These are phyloP conservation scores for Melianthus villosus DNA, from an alignment of 441 rosid species.

Conservation along the genomic window DNA sequence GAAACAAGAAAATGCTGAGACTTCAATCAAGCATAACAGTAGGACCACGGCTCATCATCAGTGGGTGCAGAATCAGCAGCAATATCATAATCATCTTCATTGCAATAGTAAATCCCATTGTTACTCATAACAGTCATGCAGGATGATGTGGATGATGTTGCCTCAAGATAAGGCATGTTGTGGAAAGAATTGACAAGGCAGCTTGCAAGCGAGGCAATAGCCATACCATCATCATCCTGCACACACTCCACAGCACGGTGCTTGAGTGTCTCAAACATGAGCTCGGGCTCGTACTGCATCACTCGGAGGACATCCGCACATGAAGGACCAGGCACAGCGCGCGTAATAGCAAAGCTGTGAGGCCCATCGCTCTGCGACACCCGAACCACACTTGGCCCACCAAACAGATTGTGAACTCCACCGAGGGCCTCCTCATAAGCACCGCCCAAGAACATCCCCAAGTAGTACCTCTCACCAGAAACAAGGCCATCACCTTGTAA, in stretches of 20 bases:
- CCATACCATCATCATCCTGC: conserved; percentile 19
- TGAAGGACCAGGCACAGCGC: conserved; percentile 61
- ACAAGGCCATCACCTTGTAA: conserved; percentile 18
- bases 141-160: conserved; percentile 36
- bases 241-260: conserved; percentile 60
- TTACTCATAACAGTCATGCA: conserved; percentile 45
- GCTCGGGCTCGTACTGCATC: conserved; percentile 89
- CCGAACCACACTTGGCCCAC: conserved; percentile 82
- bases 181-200: conserved; percentile 51
- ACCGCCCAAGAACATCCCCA: conserved; percentile 96
- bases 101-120: conserved; percentile 40
- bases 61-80: conserved; percentile 20
- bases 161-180: conserved; percentile 73
- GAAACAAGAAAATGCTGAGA: background rate
- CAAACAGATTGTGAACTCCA: conserved; percentile 85
- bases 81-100: conserved; percentile 27
- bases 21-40: conserved; percentile 36
- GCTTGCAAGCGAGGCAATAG: conserved; percentile 20
- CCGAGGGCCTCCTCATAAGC: conserved; percentile 98
- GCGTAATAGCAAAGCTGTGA: conserved; percentile 64
- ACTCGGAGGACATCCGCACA: conserved; percentile 76
- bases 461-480: conserved; percentile 23
- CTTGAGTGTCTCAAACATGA: conserved; percentile 79
- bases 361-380: conserved; percentile 87
- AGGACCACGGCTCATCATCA: conserved; percentile 65